Evolutionary conservation across 1,139 yeast species (phyloP).

Genomic region (Geotrichum klebahnii): DNA sequence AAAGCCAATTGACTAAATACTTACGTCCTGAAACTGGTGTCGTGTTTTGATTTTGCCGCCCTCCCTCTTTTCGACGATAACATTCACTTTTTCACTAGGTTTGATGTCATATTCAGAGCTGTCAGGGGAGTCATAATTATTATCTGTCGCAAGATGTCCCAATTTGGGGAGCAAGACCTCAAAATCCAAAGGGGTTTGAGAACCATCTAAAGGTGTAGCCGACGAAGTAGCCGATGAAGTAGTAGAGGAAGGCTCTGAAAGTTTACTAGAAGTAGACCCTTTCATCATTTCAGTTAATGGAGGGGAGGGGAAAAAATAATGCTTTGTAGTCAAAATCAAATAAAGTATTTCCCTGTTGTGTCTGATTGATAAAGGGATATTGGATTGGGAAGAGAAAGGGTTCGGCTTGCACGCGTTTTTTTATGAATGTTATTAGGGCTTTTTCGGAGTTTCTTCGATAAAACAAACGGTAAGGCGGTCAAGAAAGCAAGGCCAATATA

Average conservation of each 20-base stretch:
- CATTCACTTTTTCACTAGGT: background rate
- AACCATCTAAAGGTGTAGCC: background rate
- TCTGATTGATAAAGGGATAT: no score
- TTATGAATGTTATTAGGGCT: no score
- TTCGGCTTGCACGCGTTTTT: no score
- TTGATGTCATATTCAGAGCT: background rate
- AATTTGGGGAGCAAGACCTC: conserved; percentile 13
- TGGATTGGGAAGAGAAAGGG: no score
- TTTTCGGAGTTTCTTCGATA: no score
- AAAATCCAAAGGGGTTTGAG: background rate
- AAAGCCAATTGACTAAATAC: background rate
- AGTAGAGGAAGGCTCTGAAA: no score
- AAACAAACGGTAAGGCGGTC: no score
- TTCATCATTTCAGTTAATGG: no score
- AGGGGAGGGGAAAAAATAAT: no score
- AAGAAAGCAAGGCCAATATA: no score
- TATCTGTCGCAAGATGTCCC: conserved; percentile 16
- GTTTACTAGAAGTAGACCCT: background rate
- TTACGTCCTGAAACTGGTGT: conserved; percentile 15
- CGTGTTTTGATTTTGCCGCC: background rate
- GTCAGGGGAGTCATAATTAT: conserved; percentile 17
- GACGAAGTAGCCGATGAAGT: background rate
- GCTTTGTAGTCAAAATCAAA: no score
- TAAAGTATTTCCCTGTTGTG: no score
- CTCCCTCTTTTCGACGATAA: background rate